Evolutionary conservation across 2,329 filamentous ascomycete species (phyloP), one percentile per base, ranked within the genome.

Genomic region (Trichoderma atrobrunneum): DNA sequence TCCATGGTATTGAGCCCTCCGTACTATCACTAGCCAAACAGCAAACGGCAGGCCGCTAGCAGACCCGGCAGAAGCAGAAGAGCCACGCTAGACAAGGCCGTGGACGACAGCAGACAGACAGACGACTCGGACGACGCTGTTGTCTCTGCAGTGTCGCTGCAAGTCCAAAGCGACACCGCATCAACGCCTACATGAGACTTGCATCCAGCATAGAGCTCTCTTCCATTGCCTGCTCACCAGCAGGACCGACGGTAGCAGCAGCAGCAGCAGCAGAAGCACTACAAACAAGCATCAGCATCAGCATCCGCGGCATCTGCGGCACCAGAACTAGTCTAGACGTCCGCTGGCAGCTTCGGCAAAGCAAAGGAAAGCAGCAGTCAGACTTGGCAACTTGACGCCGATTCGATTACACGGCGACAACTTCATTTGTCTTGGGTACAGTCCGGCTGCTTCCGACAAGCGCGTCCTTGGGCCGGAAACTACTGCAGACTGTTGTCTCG

Each of bases 131-230:
- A 34, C 28, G 10, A 7, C 57, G 57, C 57, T 34, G 66, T 48
- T 48, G 39, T 7, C 66, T 28, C 66, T 70, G 66, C 66, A 43
- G 21, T 7, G 57, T 70, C 39, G 61, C 66, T 70, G 57, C 66
- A 54, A 21, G 21, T 24, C 21, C 5, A n/a, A 8, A 3, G 39
- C 57, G 66, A 51, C 66, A 61, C 66, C 39, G 66, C 66, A 70
- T 51, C 57, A 36, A 69, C 30, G 39, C 39, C 54, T 36, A 61
- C 39, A 67, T 67, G 64, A 59, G 30, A 39, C 28, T 28, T 59
- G 51, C 64, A 16, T 67, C 48, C 30, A 59, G 64, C 51, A 54
- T 18, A 43, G 39, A 43, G 39, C 28, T 6, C 62, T 32, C 7
- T n/a, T 7, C 24, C 56, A 8, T 26, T 18, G 24, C 26, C 57